These are phyloP conservation scores for Debaryomyces castellii DNA, from an alignment of 805 yeast genomes.

Conservation along the genomic window DNA sequence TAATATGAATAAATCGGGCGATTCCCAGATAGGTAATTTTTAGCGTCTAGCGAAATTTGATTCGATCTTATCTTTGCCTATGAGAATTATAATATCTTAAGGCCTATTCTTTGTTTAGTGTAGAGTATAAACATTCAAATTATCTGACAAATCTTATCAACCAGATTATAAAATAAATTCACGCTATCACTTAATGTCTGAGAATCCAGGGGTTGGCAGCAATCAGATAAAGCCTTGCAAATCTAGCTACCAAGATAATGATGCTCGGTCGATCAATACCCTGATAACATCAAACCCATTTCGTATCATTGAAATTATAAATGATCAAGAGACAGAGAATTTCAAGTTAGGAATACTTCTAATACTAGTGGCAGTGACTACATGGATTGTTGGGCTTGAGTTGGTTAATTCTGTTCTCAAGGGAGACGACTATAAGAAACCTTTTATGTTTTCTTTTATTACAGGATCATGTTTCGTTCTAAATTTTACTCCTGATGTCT, in stretches of 20 bases:
- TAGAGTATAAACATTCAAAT: neutral
- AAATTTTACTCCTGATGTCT: conserved; percentile 43
- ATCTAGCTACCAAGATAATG: neutral
- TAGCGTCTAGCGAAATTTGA: neutral
- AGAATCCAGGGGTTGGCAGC: neutral
- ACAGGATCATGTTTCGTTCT: conserved; percentile 49
- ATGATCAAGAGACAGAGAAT: conserved; percentile 39
- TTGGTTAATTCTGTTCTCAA: conserved; percentile 49
- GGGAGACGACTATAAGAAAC: conserved; percentile 48
- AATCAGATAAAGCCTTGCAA: neutral
- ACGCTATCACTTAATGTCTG: neutral
- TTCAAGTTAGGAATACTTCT: conserved; percentile 46
- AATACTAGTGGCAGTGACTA: conserved; percentile 39
- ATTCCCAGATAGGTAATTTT: neutral
- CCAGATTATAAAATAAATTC: too few relatives aligned
- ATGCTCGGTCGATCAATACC: neutral
- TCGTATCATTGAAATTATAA: conserved; percentile 34
- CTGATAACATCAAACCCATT: conserved; percentile 14
- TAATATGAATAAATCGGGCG: neutral
- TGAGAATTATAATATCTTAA: too few relatives aligned
- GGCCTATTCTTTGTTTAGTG: neutral
- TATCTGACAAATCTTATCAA: neutral
- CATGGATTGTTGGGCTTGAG: conserved; percentile 53
- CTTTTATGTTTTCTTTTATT: conserved; percentile 45
- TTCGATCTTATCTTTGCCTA: neutral